Evolutionary conservation across 2,329 filamentous ascomycete species (phyloP), one percentile per base, ranked within the genome.

Genomic region (Thermomyces lanuginosus): DNA sequence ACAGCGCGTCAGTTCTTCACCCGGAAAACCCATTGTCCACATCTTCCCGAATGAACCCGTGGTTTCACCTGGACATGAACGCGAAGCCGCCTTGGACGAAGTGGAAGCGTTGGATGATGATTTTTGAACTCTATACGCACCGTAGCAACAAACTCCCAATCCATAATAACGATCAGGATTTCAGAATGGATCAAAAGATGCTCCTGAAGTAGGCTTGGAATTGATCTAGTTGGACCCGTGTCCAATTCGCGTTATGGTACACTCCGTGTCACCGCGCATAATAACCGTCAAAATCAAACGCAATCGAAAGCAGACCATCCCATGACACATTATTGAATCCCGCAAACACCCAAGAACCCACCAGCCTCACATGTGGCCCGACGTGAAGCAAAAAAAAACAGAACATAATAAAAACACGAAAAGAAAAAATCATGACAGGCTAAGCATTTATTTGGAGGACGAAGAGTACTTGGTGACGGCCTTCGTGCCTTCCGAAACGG

Each of bases 391-490:
- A 43, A 45, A 45, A 39, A 45, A 43, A 50, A 28, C 27, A 16
- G 42, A 49, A 42, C 38, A 42, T 43, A 39, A 45, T 42, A 51
- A 45, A 67, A 69, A 67, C 70, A 63, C 57, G 56, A 50, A 60
- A 58, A 49, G 51, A 48, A 43, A 41, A 38, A 37, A 53, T 49
- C 36, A 44, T 37, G 52, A 43, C 49, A 44, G 42, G 67, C 69
- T 67, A 70, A 63, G 57, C 47, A 50, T 63, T 72, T 92, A 95
- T 82, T 95, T 98, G 63, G 84, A 89, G 55, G 86, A 93, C 34
- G 86, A 93, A 45, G 86, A 95, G 74, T 95, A 98, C 76, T 98
- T 98, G 71, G 89, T 98, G 47, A 98, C 89, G 32, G 89, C 89
- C 81, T 98, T 98, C 60, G 89, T 98, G 55, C 89, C 89, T 68